Percentiles rank a stretch among this genome's conserved stretches.
Evolutionary conservation across 768 basidiomycete species (phyloP).

Genomic region (Termitomyces sp.): DNA sequence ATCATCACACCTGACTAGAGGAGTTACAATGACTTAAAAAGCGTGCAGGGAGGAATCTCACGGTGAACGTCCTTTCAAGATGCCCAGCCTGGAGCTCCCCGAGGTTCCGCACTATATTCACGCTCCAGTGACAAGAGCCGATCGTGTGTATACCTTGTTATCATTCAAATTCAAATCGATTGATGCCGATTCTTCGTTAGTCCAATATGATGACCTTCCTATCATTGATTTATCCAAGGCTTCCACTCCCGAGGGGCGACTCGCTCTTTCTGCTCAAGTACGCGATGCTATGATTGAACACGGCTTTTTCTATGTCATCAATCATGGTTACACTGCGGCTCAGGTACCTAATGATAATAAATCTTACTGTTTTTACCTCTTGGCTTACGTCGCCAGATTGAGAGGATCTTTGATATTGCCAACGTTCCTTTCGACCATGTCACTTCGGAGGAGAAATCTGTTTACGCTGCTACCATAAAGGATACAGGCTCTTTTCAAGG

Average conservation of each 20-base stretch:
- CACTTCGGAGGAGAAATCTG: slow-evolving; percentile 29
- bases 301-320: slow-evolving; percentile 44
- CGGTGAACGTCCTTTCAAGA: not conserved
- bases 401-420: slow-evolving; percentile 37
- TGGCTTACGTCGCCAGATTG: slow-evolving; percentile 18
- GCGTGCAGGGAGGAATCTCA: not conserved
- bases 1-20: not conserved
- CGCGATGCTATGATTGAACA: slow-evolving; percentile 35
- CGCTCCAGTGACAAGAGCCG: not conserved
- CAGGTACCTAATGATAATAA: slow-evolving; percentile 24
- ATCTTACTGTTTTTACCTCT: not conserved
- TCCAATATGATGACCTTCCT: slow-evolving; percentile 40
- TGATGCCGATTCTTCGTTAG: slow-evolving; percentile 4
- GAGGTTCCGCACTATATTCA: slow-evolving; percentile 1
- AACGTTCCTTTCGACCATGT: slow-evolving; percentile 32
- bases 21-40: not conserved
- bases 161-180: not conserved
- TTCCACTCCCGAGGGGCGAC: slow-evolving; percentile 29
- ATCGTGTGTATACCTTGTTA: not conserved
- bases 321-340: slow-evolving; percentile 35
- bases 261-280: slow-evolving; percentile 30
- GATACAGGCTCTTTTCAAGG: slow-evolving; percentile 38
- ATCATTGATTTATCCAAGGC: slow-evolving; percentile 44
- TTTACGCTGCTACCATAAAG: slow-evolving; percentile 25
- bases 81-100: not conserved